Base-by-base conservation (phyloP, 768 basidiomycete species). In the Amanita rimosa region DNA sequence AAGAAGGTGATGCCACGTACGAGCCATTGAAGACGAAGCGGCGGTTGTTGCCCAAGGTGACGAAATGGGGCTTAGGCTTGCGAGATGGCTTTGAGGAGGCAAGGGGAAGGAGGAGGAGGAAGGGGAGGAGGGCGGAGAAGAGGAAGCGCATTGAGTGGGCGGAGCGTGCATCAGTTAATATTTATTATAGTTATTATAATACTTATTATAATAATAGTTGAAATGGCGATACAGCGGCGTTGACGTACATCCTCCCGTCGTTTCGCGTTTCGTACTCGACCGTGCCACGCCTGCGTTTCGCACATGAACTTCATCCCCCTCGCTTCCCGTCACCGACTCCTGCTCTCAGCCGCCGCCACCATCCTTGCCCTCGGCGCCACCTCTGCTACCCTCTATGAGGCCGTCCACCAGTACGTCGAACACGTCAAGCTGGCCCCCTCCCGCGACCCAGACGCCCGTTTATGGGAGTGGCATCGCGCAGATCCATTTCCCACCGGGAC, bases 391-490 rank as follows among this genome's bases (percentile, higher is more conserved):
- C 69, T 65, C n/a, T 81, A 73, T 54, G 79, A 79, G 53, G 73
- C 66, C 13, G 62, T 72, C 6, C 85, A 87, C 55, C 53, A 75
- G 44, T 86, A 75, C 70, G 79, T 84, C 13, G 85, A 87, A 61
- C 68, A 72, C 27, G 63, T 75, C 33, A 74, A 70, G 51, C 59
- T 71, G 49, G 58, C 64, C 8, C 58, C 71, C 10, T 73, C 81
- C 44, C 54, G 54, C 36, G 80, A 86, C 54, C 62, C 69, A 34
- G 79, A 81, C 39, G 66, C 66, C 13, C 66, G n/a, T n/a, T 64
- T 41, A 69, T 88, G 80, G 79, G 76, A 81, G 57, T 87, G 85
- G 85, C 72, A 81, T 58, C 58, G 70, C 3, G 68, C 78, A 6
- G 79, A 77, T 42, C 45, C 60, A 21, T 66, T 55, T 51, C 66